A percentile compares a stretch with the other conserved stretches of the same genome.
Evolutionary conservation across 805 yeast genomes (phyloP).

Genomic region (Wickerhamiella brachini): DNA sequence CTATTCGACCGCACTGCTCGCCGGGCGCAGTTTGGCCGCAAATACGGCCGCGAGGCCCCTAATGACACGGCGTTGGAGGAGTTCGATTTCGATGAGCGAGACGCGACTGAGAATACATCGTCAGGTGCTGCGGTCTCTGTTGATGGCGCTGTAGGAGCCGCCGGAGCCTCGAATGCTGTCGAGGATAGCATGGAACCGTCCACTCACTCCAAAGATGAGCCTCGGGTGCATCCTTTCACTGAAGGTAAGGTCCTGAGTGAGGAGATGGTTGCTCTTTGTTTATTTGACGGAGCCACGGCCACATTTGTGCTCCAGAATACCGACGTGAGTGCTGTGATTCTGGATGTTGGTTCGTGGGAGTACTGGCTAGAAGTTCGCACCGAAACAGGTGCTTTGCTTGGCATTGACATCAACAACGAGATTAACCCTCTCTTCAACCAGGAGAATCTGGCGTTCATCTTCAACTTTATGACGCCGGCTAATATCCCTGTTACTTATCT

Average conservation of each 20-base stretch:
- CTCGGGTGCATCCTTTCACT: conserved; percentile 2
- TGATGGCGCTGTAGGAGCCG: neutral
- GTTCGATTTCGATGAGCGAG: conserved; percentile 32
- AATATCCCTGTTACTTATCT: conserved; percentile 45
- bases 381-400: conserved; percentile 24
- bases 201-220: neutral
- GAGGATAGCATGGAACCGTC: neutral
- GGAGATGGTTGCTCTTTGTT: conserved; percentile 32
- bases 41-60: conserved; percentile 38
- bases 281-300: conserved; percentile 41
- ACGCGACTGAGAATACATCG: neutral
- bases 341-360: conserved; percentile 36
- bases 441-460: conserved; percentile 45
- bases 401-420: conserved; percentile 32
- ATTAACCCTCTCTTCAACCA: conserved; percentile 57
- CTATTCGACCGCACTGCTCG: conserved; percentile 48
- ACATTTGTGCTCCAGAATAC: conserved; percentile 33
- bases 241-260: conserved; percentile 13
- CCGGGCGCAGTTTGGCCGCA: conserved; percentile 64
- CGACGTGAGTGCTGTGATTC: conserved; percentile 26
- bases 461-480: conserved; percentile 37
- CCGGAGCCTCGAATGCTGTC: neutral
- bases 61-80: conserved; percentile 39
- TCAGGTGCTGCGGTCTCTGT: conserved; percentile 10
- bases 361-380: conserved; percentile 37